Evolutionary conservation across 2,329 filamentous ascomycete genomes (phyloP), one percentile per base, ranked within the genome.

Genomic region (Harringtonia lauricola): DNA sequence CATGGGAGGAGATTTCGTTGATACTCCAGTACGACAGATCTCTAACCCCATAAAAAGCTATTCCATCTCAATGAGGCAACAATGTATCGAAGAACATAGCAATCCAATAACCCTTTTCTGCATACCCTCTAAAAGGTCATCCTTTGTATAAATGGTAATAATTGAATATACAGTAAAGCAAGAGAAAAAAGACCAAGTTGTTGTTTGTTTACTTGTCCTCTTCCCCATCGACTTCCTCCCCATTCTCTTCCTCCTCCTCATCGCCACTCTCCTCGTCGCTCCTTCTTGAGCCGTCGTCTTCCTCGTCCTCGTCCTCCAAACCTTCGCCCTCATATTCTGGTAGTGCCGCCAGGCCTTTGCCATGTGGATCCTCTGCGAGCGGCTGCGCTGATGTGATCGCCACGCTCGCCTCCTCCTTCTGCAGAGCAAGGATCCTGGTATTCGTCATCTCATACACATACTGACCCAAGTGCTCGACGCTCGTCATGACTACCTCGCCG

Each of bases 391-490:
- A 2, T 30, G 28, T 12, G 9, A 3, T 8, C 29, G 10, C 17
- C 19, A 15, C 13, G 15, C 15, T 35, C 9, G 18, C 36, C 15
- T 40, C 44, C 41, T 64, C 68, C 10, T 55, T 61, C 41, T 66
- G 63, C 37, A 78, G 49, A 55, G 76, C 70, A 55, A 68, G 62
- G 30, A 75, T 51, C 55, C 64, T 71, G 1, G 72, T 76, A 38
- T 83, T 76, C 4, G 88, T 94, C 87, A 98, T 98, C 62, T 98
- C 86, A 59, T 79, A 95, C 19, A 98, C 90, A 61, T 95, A 98
- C 64, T 95, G 84, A 0, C 92, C 92, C 30, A 98, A 63, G 65
- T 98, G 92, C 66, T 98, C 90, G 1, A 96, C 81, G 29, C 84
- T 78, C 54, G 90, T 85, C 86, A 98, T 96, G 18, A 78, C 70